Evolutionary conservation across 495 filamentous ascomycete species (phyloP), one percentile per base, ranked within the genome.

Genomic region (Sabuloglossum arenarium): DNA sequence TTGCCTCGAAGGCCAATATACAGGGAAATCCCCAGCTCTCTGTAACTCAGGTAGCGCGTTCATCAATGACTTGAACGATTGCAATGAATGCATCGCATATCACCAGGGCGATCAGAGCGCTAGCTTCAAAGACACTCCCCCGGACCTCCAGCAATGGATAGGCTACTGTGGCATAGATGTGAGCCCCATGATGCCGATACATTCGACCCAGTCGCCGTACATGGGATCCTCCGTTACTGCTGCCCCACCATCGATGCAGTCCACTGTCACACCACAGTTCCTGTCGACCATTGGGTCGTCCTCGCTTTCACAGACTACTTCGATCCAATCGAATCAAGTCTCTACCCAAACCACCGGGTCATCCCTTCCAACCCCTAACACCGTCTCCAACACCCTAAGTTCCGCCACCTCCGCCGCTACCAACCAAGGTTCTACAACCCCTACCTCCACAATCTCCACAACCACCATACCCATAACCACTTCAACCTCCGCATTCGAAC

Each of bases 11-110:
- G 75, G 69, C 0, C 66, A 77, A 54, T 23, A 42, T 0, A 56
- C 68, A 4, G 79, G 79, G 16, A 78, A 77, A 55, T 53, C 56
- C 0, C 37, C 67, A 0, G 59, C 49, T 0, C 66, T 83, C 5
- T 83, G 80, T 63, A 64, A 52, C 0, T 10, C 39, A 0, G 61
- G 46, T 23, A 74, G 73, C 0, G 39, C 60, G 0, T 82, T 81
- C 63, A 21, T 58, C 21, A 47, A 34, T 1, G 63, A 67, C 34
- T 55, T 66, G 21, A 37, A 51, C 0, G 45, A 46, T 9, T 84
- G 80, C 66, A 52, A 69, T 25, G 46, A 53, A 0, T 61, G 56
- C 34, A 56, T 58, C 19, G 2, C 0, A 0, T 21, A 31, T 9
- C 56, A 56, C 16, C 9, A 19, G 14, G 19, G 28, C 12, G 25